Evolutionary conservation across 2,329 filamentous ascomycete genomes (phyloP).

Genomic region (Fusarium goolgardi): DNA sequence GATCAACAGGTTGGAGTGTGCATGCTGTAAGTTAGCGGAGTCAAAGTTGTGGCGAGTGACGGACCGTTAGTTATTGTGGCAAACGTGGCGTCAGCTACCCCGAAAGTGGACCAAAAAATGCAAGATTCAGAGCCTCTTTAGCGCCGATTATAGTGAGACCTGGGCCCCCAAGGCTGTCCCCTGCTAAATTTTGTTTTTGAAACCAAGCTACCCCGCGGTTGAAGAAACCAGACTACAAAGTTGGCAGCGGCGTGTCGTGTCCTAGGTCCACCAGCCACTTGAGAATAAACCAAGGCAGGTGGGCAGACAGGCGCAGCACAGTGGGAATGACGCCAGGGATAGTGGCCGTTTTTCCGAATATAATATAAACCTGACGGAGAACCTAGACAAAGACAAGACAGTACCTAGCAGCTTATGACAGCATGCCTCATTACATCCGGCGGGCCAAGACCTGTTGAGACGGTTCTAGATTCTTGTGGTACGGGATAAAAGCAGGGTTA

Average conservation of each 20-base stretch:
- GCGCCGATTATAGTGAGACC: neutral
- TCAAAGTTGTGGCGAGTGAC: slow-evolving; percentile 36
- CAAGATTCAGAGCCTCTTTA: slow-evolving; percentile 4
- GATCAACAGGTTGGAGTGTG: slow-evolving; percentile 21
- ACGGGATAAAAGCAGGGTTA: slow-evolving; percentile 30
- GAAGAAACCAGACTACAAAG: slow-evolving; percentile 13
- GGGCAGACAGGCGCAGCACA: neutral
- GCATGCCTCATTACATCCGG: slow-evolving; percentile 9
- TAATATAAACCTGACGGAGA: neutral
- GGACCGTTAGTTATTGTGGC: slow-evolving; percentile 30
- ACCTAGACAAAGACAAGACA: slow-evolving; percentile 9
- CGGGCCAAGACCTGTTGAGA: slow-evolving; percentile 9
- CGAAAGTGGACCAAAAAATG: slow-evolving; percentile 16
- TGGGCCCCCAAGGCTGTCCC: slow-evolving; percentile 2
- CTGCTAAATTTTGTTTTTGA: slow-evolving; percentile 11
- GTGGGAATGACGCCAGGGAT: slow-evolving; percentile 33
- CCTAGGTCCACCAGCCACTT: slow-evolving; percentile 1
- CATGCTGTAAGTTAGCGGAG: slow-evolving; percentile 13
- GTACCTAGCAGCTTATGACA: slow-evolving; percentile 12
- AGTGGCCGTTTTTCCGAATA: slow-evolving; percentile 23
- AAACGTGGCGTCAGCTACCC: slow-evolving; percentile 34
- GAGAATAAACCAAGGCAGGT: slow-evolving; percentile 6
- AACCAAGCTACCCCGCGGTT: slow-evolving; percentile 31
- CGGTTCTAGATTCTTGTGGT: slow-evolving; percentile 36
- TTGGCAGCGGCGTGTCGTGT: slow-evolving; percentile 19